These are phyloP conservation scores for Fusarium setosum DNA, from an alignment of 2,329 filamentous ascomycete species.

Conservation along the genomic window DNA sequence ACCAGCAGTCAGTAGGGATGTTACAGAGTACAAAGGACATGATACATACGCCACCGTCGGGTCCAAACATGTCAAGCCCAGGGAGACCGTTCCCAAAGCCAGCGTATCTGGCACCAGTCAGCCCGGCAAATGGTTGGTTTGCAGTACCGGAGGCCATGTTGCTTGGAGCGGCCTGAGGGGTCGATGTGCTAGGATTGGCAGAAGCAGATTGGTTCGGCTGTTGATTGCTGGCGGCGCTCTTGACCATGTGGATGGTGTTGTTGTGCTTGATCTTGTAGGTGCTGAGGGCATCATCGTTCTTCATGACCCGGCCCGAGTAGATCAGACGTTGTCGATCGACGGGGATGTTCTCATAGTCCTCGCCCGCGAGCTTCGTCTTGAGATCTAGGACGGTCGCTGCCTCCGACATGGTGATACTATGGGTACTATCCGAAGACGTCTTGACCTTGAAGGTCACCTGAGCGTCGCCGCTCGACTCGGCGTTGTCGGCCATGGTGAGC, in stretches of 20 bases:
- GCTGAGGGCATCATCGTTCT: slow-evolving; percentile 87
- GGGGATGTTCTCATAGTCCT: slow-evolving; percentile 88
- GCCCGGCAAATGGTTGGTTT: slow-evolving; percentile 88
- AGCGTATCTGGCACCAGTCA: slow-evolving; percentile 94
- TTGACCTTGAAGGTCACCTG: slow-evolving; percentile 97
- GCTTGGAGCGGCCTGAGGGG: slow-evolving; percentile 65
- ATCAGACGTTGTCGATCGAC: slow-evolving; percentile 92
- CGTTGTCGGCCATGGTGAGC: slow-evolving; percentile 72
- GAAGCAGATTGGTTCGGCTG: slow-evolving; percentile 45
- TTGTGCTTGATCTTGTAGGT: slow-evolving; percentile 96
- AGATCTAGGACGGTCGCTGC: slow-evolving; percentile 84
- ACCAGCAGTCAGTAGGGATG: slow-evolving; percentile 17
- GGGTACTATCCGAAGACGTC: slow-evolving; percentile 90
- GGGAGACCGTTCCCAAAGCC: slow-evolving; percentile 87
- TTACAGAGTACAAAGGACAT: neutral
- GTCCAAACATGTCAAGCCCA: slow-evolving; percentile 88
- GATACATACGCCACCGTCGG: slow-evolving; percentile 87
- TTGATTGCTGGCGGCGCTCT: slow-evolving; percentile 90
- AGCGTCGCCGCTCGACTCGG: slow-evolving; percentile 70
- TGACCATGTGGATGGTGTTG: slow-evolving; percentile 96
- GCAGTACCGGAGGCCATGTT: slow-evolving; percentile 87
- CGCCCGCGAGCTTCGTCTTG: slow-evolving; percentile 85
- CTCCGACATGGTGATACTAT: slow-evolving; percentile 82
- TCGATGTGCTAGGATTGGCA: slow-evolving; percentile 53
- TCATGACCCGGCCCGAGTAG: slow-evolving; percentile 96